These are phyloP conservation scores for Penicillium sp. DNA, from an alignment of 2,329 filamentous ascomycete genomes.

Conservation along the genomic window DNA sequence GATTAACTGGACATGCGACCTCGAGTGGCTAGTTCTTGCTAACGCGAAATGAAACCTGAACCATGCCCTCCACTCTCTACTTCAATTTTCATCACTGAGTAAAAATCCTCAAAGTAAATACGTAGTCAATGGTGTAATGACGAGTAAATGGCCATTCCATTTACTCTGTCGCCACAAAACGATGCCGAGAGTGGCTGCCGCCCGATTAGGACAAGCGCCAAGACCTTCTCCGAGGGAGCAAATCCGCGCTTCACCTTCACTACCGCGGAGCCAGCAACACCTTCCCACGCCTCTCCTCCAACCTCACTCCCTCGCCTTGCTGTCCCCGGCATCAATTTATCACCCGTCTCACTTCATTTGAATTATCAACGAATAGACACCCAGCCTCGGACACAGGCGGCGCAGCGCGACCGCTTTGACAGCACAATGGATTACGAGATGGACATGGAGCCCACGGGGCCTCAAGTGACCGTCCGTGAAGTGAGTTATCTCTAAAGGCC, in stretches of 20 bases:
- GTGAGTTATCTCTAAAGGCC: conserved; percentile 30
- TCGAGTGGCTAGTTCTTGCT: conserved; percentile 8
- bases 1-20: neutral
- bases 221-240: conserved; percentile 27
- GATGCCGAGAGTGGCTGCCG: conserved; percentile 2
- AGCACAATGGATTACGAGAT: conserved; percentile 50
- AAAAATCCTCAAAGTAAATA: no score
- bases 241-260: conserved; percentile 24
- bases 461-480: conserved; percentile 54
- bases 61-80: conserved; percentile 7
- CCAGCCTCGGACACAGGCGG: conserved; percentile 14
- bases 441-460: conserved; percentile 53
- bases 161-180: conserved; percentile 1
- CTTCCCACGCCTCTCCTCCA: conserved; percentile 9
- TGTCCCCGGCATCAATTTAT: neutral
- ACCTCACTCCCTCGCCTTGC: neutral
- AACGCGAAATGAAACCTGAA: conserved; percentile 14
- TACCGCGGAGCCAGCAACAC: conserved; percentile 5
- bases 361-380: conserved; percentile 11
- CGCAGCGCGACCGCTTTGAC: conserved; percentile 27
- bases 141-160: neutral
- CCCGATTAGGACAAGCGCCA: conserved; percentile 31
- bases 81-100: no score
- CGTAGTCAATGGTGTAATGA: conserved; percentile 2
- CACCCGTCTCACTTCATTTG: neutral